Percentiles rank a stretch among this genome's conserved stretches.
Conservation (phyloP, 768 basidiomycete species). For the Russula sp. region DNA sequence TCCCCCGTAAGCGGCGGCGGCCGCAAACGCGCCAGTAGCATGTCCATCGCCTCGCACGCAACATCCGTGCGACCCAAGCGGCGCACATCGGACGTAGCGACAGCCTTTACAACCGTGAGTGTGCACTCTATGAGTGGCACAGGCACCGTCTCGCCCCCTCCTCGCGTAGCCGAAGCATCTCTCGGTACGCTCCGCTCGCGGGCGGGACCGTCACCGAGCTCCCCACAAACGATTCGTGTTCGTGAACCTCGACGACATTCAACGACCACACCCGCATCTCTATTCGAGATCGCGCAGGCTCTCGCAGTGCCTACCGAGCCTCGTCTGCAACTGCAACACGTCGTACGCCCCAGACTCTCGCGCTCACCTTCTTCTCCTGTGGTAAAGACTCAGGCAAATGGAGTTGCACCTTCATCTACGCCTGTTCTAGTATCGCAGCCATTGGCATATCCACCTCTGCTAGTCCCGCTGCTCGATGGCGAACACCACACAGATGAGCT, state of each 20-base stretch:
- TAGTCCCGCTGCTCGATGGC: conserved; percentile 71
- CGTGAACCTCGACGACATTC: conserved; percentile 26
- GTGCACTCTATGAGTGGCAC: conserved; percentile 17
- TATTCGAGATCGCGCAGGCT: conserved; percentile 30
- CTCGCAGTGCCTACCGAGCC: conserved; percentile 14
- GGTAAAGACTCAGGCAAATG: conserved; percentile 37
- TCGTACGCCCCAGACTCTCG: conserved; percentile 46
- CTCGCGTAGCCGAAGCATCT: conserved; percentile 26
- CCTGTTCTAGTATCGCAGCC: conserved; percentile 30
- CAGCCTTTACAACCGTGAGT: conserved; percentile 15
- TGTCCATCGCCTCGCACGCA: conserved; percentile 8
- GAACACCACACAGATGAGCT: conserved; percentile 92
- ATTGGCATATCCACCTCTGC: conserved; percentile 51
- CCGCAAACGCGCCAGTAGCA: conserved; percentile 30
- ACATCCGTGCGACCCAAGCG: conserved; percentile 13
- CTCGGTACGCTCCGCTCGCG: conserved; percentile 25
- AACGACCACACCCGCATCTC: conserved; percentile 14
- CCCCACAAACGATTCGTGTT: conserved; percentile 9
- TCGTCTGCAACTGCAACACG: conserved; percentile 21
- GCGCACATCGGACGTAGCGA: conserved; percentile 21
- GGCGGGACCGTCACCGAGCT: conserved; percentile 1
- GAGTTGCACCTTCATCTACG: conserved; percentile 19
- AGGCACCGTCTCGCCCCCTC: conserved; percentile 24
- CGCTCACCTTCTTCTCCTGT: conserved; percentile 58
- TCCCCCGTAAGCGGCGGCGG: conserved; percentile 16